Conservation (phyloP, 2,329 filamentous ascomycete species). For the Aschersonia sp. region DNA sequence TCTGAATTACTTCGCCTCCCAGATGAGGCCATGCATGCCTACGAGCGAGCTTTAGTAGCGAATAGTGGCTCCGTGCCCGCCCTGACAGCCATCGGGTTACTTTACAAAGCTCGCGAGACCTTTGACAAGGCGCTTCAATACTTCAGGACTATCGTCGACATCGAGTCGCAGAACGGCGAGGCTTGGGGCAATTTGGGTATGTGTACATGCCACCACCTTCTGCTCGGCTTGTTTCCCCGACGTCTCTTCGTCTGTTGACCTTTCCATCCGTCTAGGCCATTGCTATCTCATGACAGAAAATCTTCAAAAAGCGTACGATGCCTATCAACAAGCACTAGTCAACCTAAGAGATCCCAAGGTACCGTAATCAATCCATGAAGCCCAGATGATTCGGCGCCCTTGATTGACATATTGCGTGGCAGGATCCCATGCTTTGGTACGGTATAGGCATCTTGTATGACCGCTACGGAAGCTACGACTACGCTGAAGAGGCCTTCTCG, state of each 20-base stretch:
- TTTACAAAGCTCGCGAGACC: slow-evolving; percentile 81
- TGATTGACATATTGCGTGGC: neutral
- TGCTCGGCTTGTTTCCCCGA: neutral
- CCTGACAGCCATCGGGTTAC: slow-evolving; percentile 88
- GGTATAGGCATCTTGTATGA: slow-evolving; percentile 97
- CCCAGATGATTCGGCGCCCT: neutral
- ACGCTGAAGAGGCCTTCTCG: slow-evolving; percentile 95
- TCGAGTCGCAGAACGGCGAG: slow-evolving; percentile 82
- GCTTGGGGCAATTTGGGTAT: slow-evolving; percentile 90
- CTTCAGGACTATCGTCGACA: slow-evolving; percentile 76
- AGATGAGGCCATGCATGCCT: slow-evolving; percentile 80
- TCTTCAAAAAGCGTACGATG: slow-evolving; percentile 87
- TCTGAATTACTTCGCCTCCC: slow-evolving; percentile 78
- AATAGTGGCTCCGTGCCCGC: slow-evolving; percentile 81
- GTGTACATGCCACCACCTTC: slow-evolving; percentile 17
- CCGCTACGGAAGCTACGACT: slow-evolving; percentile 87
- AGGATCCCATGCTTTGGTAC: slow-evolving; percentile 98
- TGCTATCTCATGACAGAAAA: slow-evolving; percentile 99
- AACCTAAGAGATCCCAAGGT: slow-evolving; percentile 85
- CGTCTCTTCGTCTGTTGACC: neutral
- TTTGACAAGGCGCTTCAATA: slow-evolving; percentile 92
- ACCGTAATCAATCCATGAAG: neutral
- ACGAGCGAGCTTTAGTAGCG: slow-evolving; percentile 77
- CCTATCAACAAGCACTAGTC: slow-evolving; percentile 90
- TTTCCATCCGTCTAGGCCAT: slow-evolving; percentile 46